Conservation (phyloP, 768 basidiomycete species). For the Favolaschia claudopus region DNA sequence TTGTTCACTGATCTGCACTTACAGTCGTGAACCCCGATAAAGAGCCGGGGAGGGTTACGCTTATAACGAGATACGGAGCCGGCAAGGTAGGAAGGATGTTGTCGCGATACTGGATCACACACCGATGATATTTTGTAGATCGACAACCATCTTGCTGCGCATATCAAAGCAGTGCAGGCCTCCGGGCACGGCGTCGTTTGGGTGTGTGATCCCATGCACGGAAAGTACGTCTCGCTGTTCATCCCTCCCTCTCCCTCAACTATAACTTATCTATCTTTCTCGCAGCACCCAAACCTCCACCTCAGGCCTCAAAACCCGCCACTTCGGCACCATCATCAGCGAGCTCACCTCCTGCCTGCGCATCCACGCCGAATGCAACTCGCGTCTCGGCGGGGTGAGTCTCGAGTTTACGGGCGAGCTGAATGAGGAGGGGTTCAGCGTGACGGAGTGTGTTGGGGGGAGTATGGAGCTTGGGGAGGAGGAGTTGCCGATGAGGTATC, state of each 20-base stretch:
- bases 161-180: slow-evolving; percentile 81
- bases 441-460: slow-evolving; percentile 96
- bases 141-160: slow-evolving; percentile 73
- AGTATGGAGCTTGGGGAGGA: slow-evolving; percentile 95
- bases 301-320: slow-evolving; percentile 86
- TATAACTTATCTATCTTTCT: not conserved
- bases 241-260: not conserved
- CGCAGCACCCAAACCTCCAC: slow-evolving; percentile 82
- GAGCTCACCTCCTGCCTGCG: slow-evolving; percentile 85
- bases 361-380: slow-evolving; percentile 79
- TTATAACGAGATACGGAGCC: slow-evolving; percentile 95
- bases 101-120: not conserved
- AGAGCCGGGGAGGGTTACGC: slow-evolving; percentile 82
- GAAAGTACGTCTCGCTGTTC: slow-evolving; percentile 79
- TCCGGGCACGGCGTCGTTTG: slow-evolving; percentile 90
- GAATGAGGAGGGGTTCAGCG: slow-evolving; percentile 89
- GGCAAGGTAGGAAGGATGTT: slow-evolving; percentile 73
- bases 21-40: slow-evolving; percentile 90
- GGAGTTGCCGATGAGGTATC: slow-evolving; percentile 88
- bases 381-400: slow-evolving; percentile 83
- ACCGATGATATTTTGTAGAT: slow-evolving; percentile 55
- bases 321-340: slow-evolving; percentile 87
- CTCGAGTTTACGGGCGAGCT: slow-evolving; percentile 94
- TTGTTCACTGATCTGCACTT: slow-evolving; percentile 4
- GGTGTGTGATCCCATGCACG: slow-evolving; percentile 99